A percentile compares a stretch with the other conserved stretches of the same genome.
Evolutionary conservation across 1,139 yeast genomes (phyloP).

Genomic region (Scheffersomyces quercinus): DNA sequence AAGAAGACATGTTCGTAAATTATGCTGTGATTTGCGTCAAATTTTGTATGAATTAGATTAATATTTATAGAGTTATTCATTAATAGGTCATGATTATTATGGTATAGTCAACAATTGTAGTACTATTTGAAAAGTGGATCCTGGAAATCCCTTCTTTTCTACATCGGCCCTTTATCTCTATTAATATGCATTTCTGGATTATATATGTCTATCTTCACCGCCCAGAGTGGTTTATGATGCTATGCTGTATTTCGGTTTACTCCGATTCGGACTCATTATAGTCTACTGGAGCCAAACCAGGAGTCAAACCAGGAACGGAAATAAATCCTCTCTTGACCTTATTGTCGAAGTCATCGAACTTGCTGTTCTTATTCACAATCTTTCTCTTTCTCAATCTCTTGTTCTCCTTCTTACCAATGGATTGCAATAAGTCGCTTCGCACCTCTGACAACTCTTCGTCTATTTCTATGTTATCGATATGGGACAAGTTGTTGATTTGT

Average conservation of each 20-base stretch:
- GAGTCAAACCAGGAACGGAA: slow-evolving; percentile 74
- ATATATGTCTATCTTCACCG: neutral
- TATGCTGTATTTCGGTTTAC: slow-evolving; percentile 8
- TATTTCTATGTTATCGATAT: slow-evolving; percentile 42
- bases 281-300: slow-evolving; percentile 90
- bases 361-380: slow-evolving; percentile 19
- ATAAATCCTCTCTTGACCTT: slow-evolving; percentile 45
- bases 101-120: neutral
- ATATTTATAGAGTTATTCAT: slow-evolving; percentile 7
- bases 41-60: slow-evolving; percentile 56
- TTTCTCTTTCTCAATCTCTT: slow-evolving; percentile 21
- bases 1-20: slow-evolving; percentile 70
- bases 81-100: neutral
- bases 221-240: too few species aligned
- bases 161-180: too few species aligned
- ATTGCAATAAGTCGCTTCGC: slow-evolving; percentile 39
- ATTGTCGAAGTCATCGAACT: slow-evolving; percentile 41
- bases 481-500: slow-evolving; percentile 45
- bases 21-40: slow-evolving; percentile 80
- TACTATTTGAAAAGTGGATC: too few species aligned
- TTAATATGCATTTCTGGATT: too few species aligned
- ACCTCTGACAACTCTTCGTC: slow-evolving; percentile 47
- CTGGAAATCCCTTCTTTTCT: too few species aligned
- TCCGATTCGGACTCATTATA: slow-evolving; percentile 49
- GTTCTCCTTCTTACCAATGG: slow-evolving; percentile 23